Percentiles rank a stretch among this genome's conserved stretches.
These are phyloP conservation scores for Fusarium sp. DNA, from an alignment of 2,329 filamentous ascomycete genomes.

Conservation along the genomic window DNA sequence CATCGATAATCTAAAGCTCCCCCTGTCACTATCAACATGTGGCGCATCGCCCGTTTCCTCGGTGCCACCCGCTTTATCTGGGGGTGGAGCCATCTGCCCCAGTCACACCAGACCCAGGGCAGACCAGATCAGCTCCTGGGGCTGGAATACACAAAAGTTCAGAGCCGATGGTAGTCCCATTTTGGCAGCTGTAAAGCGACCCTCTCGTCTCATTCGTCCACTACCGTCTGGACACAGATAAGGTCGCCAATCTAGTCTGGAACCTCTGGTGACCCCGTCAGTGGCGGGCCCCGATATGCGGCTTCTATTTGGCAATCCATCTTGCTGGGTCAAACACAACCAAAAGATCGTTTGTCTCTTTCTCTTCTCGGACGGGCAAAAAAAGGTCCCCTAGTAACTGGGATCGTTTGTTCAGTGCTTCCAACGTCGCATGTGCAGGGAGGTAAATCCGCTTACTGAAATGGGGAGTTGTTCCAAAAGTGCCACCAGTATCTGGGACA, in stretches of 20 bases:
- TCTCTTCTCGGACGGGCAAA: conserved; percentile 13
- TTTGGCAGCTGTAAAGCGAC: conserved; percentile 32
- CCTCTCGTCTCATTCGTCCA: neutral
- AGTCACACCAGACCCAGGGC: neutral
- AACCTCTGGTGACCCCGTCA: conserved; percentile 3
- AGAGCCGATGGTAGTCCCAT: conserved; percentile 22
- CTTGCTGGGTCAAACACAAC: neutral
- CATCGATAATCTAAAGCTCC: conserved; percentile 15
- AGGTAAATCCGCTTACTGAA: conserved; percentile 9
- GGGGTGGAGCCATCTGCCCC: conserved; percentile 29
- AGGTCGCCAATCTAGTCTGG: conserved; percentile 17
- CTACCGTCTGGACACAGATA: conserved; percentile 5
- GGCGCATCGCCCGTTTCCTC: conserved; percentile 29
- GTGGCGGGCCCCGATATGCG: neutral
- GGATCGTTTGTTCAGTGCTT: neutral
- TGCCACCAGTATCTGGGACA: conserved; percentile 10
- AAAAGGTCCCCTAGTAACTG: conserved; percentile 15
- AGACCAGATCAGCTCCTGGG: conserved; percentile 10
- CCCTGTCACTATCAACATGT: conserved; percentile 2
- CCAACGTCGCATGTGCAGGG: neutral
- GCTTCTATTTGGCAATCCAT: conserved; percentile 8
- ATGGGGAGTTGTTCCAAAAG: conserved; percentile 19
- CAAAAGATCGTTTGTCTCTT: conserved; percentile 34
- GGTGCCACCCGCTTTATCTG: conserved; percentile 43
- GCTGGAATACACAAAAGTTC: conserved; percentile 29